These are phyloP conservation scores for Mortierella sp. DNA, from an alignment of 371 early-diverging fungal species.

Conservation along the genomic window DNA sequence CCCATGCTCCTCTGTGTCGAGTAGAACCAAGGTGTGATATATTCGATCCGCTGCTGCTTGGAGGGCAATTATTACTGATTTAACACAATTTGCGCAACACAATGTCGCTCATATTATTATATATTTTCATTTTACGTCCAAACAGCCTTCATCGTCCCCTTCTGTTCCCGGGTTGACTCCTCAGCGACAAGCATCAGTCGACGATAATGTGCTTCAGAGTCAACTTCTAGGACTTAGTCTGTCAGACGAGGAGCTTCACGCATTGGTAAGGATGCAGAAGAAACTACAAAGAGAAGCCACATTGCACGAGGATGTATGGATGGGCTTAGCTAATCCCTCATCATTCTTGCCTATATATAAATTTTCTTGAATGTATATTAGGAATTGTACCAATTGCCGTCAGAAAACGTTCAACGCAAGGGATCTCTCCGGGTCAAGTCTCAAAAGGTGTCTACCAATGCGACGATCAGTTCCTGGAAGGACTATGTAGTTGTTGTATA, in stretches of 20 bases:
- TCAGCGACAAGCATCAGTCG: conserved; percentile 35
- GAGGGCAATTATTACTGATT: no score
- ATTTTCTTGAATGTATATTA: neutral
- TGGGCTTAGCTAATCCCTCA: no score
- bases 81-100: no score
- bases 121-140: no score
- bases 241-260: conserved; percentile 39
- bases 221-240: conserved; percentile 38
- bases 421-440: conserved; percentile 50
- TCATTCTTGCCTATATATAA: neutral
- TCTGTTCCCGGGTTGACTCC: conserved; percentile 6
- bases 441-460: conserved; percentile 40
- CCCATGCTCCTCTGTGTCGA: neutral
- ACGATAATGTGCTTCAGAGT: conserved; percentile 46
- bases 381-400: conserved; percentile 34
- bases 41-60: no score
- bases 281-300: neutral
- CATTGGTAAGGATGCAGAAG: conserved; percentile 20
- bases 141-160: conserved; percentile 8
- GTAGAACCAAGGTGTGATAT: neutral
- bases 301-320: no score
- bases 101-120: no score
- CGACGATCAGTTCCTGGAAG: conserved; percentile 52
- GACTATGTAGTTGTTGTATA: conserved; percentile 51
- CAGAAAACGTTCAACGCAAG: conserved; percentile 33